Evolutionary conservation across 176 grass and related monocot genomes (phyloP).

Genomic region (Eragrostis nindensis): DNA sequence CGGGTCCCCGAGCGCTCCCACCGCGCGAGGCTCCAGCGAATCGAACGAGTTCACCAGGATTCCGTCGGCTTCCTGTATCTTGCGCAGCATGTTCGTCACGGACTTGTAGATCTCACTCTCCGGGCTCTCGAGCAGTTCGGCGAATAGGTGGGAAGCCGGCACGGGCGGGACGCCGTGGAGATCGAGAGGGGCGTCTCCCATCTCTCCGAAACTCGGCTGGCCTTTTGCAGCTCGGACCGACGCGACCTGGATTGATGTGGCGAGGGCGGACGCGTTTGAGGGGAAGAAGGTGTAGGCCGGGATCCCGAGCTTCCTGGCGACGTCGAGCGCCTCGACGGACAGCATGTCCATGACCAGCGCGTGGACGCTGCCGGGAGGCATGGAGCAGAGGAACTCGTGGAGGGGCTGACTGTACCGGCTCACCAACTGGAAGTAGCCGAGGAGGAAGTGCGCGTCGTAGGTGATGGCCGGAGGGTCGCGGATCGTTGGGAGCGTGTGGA

Average conservation of each 20-base stretch:
- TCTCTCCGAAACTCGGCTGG: slow-evolving; percentile 11
- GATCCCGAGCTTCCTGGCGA: slow-evolving; percentile 40
- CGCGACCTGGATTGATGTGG: slow-evolving; percentile 19
- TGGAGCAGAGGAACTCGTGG: slow-evolving; percentile 42
- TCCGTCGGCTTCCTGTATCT: not conserved
- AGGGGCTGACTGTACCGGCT: slow-evolving; percentile 24
- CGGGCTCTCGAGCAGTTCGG: not conserved
- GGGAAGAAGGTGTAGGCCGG: slow-evolving; percentile 38
- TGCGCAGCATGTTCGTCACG: not conserved
- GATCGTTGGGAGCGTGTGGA: slow-evolving; percentile 18
- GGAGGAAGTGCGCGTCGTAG: not conserved
- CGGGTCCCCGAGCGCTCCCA: not conserved
- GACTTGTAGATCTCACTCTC: not conserved
- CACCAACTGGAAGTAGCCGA: slow-evolving; percentile 3
- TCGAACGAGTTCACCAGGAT: not conserved
- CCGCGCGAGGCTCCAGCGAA: not conserved
- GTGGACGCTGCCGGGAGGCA: not conserved
- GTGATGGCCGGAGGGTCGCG: not conserved
- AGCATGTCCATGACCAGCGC: slow-evolving; percentile 43
- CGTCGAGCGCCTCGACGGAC: slow-evolving; percentile 29
- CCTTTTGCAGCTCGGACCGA: not conserved
- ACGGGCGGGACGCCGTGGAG: slow-evolving; percentile 47
- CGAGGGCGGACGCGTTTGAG: slow-evolving; percentile 19
- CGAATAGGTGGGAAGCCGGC: slow-evolving; percentile 30
- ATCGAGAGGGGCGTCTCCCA: slow-evolving; percentile 32